Evolutionary conservation across 768 basidiomycete genomes (phyloP), one percentile per base, ranked within the genome.

Genomic region (Lactifluus volemus): DNA sequence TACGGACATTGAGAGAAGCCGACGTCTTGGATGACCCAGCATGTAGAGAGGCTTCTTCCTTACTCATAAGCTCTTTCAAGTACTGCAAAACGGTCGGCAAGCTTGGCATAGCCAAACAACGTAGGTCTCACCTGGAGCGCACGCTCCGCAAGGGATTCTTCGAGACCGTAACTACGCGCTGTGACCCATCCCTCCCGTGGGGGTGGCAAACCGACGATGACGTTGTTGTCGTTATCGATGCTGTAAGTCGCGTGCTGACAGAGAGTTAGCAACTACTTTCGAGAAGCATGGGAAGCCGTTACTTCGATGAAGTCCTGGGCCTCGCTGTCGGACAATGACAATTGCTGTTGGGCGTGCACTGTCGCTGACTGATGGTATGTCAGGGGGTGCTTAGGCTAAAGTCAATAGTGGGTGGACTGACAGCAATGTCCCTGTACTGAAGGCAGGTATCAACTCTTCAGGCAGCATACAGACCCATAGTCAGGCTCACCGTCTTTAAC

Each of bases 251-350:
- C 65, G 5, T 48, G 49, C 65, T 66, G 14, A 34, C 7, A 21
- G 17, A 30, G n/a, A 34, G 34, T 58, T 29, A 55, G 49, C 11
- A 47, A 41, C 32, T 8, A 29, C 34, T 29, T 8, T 34, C 3
- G 10, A 42, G 36, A 36, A 38, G 0, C 9, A 55, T 32, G 11
- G n/a, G 7, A 19, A 49, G 17, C 14, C 1, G 12, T 50, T 41
- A 65, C 65, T 21, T 66, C 65, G 21, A 66, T 53, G 19, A 65
- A 66, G n/a, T 66, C 63, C 45, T 66, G 65, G 5, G 60, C 64
- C 45, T 66, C 50, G 34, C 21, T 59, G 55, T 65, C 63, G 17
- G 49, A 53, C 30, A 65, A 53, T 34, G 53, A 55, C 21, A 65
- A 17, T 55, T 66, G 65, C 12, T 61, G 55, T 12, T 61, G 65